A percentile compares a stretch with the other conserved stretches of the same genome.
Evolutionary conservation across 495 filamentous ascomycete genomes (phyloP).

Genomic region (Mycothermus thermophilus): DNA sequence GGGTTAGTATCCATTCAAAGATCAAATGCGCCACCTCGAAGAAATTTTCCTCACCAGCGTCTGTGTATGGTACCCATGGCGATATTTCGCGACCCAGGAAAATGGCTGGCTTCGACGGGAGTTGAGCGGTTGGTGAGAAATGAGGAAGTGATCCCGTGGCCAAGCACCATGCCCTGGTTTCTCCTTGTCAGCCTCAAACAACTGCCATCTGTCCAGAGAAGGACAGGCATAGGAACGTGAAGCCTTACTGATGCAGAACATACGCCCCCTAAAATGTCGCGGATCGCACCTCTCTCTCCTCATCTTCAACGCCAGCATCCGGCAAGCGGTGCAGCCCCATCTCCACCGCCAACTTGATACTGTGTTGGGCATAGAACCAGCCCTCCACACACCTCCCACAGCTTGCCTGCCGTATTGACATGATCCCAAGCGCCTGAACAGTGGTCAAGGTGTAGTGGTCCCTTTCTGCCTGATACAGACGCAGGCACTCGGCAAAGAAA

Average conservation of each 20-base stretch:
- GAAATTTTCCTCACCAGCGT: conserved; percentile 31
- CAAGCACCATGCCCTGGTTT: conserved; percentile 52
- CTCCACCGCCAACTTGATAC: conserved; percentile 51
- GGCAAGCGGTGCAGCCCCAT: conserved; percentile 45
- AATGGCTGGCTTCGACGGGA: conserved; percentile 43
- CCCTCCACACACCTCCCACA: conserved; percentile 52
- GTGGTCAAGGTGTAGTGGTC: conserved; percentile 55
- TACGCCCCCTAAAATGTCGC: conserved; percentile 64
- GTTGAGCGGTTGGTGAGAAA: conserved; percentile 41
- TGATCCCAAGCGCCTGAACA: conserved; percentile 63
- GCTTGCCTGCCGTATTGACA: conserved; percentile 54
- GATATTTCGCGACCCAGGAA: conserved; percentile 40
- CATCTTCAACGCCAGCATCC: conserved; percentile 27
- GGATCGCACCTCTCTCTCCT: conserved; percentile 47
- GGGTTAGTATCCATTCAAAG: conserved; percentile 9
- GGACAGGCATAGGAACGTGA: neutral
- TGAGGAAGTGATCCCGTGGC: conserved; percentile 49
- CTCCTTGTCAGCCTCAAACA: no score
- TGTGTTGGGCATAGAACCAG: conserved; percentile 52
- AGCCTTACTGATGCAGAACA: conserved; percentile 50
- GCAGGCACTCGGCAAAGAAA: conserved; percentile 55
- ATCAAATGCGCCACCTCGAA: neutral
- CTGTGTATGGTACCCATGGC: conserved; percentile 45
- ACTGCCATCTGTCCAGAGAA: no score
- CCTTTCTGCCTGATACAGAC: conserved; percentile 40